phyloP scores from a whole-genome alignment of 1,284 basidiomycete genomes.

The Pterula multifida region DNA sequence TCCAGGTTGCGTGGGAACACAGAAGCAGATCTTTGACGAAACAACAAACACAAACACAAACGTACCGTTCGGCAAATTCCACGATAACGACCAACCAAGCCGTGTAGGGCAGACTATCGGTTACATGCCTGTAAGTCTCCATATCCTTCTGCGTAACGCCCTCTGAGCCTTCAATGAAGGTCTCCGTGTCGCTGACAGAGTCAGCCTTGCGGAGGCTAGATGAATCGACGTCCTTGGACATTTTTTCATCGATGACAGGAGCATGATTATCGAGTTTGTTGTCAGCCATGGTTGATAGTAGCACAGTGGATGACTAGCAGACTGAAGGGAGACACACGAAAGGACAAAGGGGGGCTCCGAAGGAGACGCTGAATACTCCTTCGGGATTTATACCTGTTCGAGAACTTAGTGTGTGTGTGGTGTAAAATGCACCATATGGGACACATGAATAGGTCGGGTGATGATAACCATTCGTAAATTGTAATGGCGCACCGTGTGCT shows the following conservation, averaged over 20 bases:
- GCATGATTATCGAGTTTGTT: neutral
- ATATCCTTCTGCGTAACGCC: conserved; percentile 40
- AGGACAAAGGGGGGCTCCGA: neutral
- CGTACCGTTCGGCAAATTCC: conserved; percentile 39
- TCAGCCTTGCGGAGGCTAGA: conserved; percentile 1
- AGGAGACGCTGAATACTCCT: neutral
- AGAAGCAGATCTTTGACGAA: neutral
- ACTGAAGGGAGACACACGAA: neutral
- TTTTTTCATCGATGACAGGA: conserved; percentile 7
- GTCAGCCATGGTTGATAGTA: neutral
- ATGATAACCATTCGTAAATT: too few species aligned
- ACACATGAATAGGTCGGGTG: too few species aligned
- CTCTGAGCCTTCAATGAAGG: conserved; percentile 27
- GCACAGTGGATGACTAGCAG: too few species aligned
- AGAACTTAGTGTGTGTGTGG: too few species aligned
- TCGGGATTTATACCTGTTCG: too few species aligned
- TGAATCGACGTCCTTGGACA: conserved; percentile 3
- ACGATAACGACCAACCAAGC: conserved; percentile 35
- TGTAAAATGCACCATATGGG: too few species aligned
- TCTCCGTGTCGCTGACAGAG: neutral
- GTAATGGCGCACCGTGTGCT: too few species aligned
- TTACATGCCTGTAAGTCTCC: conserved; percentile 29
- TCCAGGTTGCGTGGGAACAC: neutral
- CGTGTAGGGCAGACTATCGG: conserved; percentile 27
- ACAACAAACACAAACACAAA: too few species aligned